These are phyloP conservation scores for Phaffomyces opuntiae DNA, from an alignment of 805 yeast genomes.

Conservation along the genomic window DNA sequence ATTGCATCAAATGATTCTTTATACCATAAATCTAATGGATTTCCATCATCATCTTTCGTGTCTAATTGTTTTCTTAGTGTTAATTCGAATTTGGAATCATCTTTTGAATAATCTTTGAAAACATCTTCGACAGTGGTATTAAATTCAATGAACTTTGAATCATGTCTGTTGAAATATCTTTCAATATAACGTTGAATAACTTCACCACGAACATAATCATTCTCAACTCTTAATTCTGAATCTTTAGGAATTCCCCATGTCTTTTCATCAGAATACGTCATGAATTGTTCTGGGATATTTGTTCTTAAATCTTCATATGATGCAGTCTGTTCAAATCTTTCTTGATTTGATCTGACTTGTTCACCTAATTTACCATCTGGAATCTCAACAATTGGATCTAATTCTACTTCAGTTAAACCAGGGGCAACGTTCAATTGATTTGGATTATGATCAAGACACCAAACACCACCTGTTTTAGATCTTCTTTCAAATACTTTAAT, in stretches of 20 bases:
- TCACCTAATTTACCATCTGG: constrained; percentile 3
- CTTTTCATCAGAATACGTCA: constrained; percentile 38
- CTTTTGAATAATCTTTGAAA: constrained; percentile 11
- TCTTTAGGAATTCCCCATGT: constrained; percentile 26
- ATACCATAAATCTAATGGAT: constrained; percentile 30
- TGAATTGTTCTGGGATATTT: constrained; percentile 36
- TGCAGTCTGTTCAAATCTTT: constrained; percentile 26
- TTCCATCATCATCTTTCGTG: constrained; percentile 9
- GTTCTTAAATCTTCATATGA: constrained; percentile 28
- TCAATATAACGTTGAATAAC: constrained; percentile 52
- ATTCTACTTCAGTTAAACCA: constrained; percentile 19
- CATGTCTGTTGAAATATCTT: constrained; percentile 31
- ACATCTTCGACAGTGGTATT: constrained; percentile 36
- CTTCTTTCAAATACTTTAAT: constrained; percentile 37
- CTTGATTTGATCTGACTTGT: constrained; percentile 4
- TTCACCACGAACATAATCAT: constrained; percentile 28
- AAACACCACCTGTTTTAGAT: constrained; percentile 34
- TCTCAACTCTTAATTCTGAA: constrained; percentile 24
- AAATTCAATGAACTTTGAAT: constrained; percentile 19
- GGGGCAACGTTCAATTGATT: constrained; percentile 20
- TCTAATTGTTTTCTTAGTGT: constrained; percentile 25
- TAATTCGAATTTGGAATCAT: constrained; percentile 23
- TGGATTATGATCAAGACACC: constrained; percentile 30
- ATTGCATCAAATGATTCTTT: constrained; percentile 33
- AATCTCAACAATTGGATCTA: constrained; percentile 23